phyloP scores from a whole-genome alignment of 257 asterid genomes.

The Scutellaria barbata region DNA sequence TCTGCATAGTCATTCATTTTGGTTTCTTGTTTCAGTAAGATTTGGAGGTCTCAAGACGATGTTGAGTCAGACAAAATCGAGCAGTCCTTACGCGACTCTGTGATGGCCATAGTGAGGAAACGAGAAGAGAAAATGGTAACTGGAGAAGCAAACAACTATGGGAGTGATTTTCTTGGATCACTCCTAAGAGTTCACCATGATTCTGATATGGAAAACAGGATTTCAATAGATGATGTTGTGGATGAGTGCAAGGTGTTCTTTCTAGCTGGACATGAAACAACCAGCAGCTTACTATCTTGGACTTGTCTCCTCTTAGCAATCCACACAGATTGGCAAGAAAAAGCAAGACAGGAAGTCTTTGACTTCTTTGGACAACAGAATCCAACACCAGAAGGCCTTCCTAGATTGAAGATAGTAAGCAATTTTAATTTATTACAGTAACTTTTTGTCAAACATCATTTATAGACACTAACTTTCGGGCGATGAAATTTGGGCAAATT shows the following conservation, averaged over 20 bases:
- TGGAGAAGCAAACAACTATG: conserved; percentile 42
- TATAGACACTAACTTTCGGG: too few species aligned
- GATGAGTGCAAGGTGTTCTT: conserved; percentile 70
- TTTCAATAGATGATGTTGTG: conserved; percentile 50
- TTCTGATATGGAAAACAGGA: conserved; percentile 41
- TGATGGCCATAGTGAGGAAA: conserved; percentile 43
- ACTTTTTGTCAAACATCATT: not conserved
- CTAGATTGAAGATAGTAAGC: conserved; percentile 46
- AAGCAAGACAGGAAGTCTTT: conserved; percentile 51
- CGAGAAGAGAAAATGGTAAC: conserved; percentile 41
- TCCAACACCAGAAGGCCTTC: conserved; percentile 47
- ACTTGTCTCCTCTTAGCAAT: conserved; percentile 50
- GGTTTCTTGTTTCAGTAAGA: conserved; percentile 34
- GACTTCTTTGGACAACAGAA: conserved; percentile 41
- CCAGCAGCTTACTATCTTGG: conserved; percentile 54
- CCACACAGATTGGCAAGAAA: conserved; percentile 73
- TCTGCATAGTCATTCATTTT: not conserved
- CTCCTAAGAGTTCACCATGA: conserved; percentile 54
- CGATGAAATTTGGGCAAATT: too few species aligned
- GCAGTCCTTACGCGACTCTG: conserved; percentile 40
- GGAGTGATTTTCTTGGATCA: conserved; percentile 62
- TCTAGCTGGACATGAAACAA: conserved; percentile 65
- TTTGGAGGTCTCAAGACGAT: conserved; percentile 42
- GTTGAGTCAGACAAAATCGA: conserved; percentile 53
- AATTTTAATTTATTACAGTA: not conserved